phyloP scores from a whole-genome alignment of 768 basidiomycete genomes.

The Leccinum disarticulatum region DNA sequence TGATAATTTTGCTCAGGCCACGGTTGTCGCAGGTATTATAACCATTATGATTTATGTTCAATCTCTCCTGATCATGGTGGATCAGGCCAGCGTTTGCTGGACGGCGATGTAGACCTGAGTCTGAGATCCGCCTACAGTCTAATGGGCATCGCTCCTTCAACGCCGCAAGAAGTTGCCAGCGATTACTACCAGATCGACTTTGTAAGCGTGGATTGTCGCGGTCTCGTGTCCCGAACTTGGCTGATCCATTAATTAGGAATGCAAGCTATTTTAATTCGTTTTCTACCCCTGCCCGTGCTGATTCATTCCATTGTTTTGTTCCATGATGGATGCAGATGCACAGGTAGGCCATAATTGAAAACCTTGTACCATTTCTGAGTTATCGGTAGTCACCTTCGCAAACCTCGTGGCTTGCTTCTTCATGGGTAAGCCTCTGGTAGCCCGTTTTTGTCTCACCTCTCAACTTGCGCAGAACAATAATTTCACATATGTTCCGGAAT shows the following conservation, averaged over 20 bases:
- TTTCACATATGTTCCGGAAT: constrained; percentile 50
- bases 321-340: constrained; percentile 16
- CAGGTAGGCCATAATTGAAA: constrained; percentile 19
- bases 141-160: constrained; percentile 44
- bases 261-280: constrained; percentile 14
- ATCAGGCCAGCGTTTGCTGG: constrained; percentile 15
- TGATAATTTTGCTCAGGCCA: constrained; percentile 41
- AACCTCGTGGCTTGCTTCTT: constrained; percentile 61
- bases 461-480: constrained; percentile 51
- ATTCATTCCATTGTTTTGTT: not conserved
- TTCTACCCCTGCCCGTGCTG: not conserved
- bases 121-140: constrained; percentile 55
- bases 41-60: constrained; percentile 31
- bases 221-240: not conserved
- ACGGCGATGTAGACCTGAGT: constrained; percentile 49
- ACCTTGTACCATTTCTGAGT: constrained; percentile 16
- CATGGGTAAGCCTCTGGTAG: constrained; percentile 47
- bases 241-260: constrained; percentile 26
- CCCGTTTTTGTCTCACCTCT: not conserved
- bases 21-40: constrained; percentile 44
- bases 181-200: constrained; percentile 57
- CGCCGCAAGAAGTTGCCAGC: constrained; percentile 47
- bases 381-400: constrained; percentile 58
- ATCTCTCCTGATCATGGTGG: constrained; percentile 32
- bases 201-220: constrained; percentile 12